Percentiles rank a stretch among this genome's conserved stretches.
Evolutionary conservation across 2,329 filamentous ascomycete species (phyloP).

Genomic region (Sclerotinia nivalis): DNA sequence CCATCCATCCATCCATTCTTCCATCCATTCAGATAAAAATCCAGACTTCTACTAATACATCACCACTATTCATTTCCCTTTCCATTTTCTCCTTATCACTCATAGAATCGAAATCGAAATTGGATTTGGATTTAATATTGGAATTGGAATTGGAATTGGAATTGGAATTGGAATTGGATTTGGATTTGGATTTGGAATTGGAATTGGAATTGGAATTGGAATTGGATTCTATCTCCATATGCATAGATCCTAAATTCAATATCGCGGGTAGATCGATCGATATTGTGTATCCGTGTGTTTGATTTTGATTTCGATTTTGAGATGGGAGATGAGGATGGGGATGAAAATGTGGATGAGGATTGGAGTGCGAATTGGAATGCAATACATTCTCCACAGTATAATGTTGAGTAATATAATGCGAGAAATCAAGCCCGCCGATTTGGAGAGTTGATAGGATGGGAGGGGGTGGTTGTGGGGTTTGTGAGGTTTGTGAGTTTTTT

Average conservation of each 20-base stretch:
- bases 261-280: background rate
- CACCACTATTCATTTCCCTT: background rate
- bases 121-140: too few relatives aligned
- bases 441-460: background rate
- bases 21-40: background rate
- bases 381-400: too few relatives aligned
- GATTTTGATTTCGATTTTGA: background rate
- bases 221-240: background rate
- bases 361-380: background rate
- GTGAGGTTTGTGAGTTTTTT: too few relatives aligned
- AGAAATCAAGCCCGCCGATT: background rate
- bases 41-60: background rate
- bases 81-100: background rate
- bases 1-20: too few relatives aligned
- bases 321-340: rapidly evolving
- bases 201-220: too few relatives aligned
- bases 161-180: background rate
- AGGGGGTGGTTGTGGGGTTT: too few relatives aligned
- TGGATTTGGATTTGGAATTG: too few relatives aligned
- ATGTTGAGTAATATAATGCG: background rate
- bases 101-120: background rate
- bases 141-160: too few relatives aligned
- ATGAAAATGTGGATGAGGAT: too few relatives aligned
- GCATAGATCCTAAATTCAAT: background rate
- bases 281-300: background rate